Percentiles rank a stretch among this genome's conserved stretches.
phyloP scores from a whole-genome alignment of 2,329 filamentous ascomycete genomes.

The Clonostachys rhizophaga region DNA sequence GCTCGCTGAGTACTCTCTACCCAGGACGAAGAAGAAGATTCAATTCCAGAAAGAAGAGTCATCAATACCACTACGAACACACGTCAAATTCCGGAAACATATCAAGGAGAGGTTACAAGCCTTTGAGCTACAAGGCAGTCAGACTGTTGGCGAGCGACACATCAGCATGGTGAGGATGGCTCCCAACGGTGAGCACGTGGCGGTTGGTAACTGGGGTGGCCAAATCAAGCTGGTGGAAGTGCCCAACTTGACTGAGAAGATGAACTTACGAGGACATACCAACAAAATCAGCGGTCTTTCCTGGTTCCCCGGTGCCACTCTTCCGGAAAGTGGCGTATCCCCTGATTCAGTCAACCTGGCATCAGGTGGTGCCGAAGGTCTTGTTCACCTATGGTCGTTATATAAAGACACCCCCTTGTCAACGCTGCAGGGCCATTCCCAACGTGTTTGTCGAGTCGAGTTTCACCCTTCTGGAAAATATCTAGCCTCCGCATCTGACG shows the following conservation, averaged over 20 bases:
- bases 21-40: slow-evolving; percentile 72
- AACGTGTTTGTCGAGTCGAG: slow-evolving; percentile 85
- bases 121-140: slow-evolving; percentile 90
- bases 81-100: slow-evolving; percentile 86
- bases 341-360: slow-evolving; percentile 76
- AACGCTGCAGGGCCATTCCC: slow-evolving; percentile 77
- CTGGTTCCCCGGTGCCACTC: slow-evolving; percentile 81
- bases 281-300: slow-evolving; percentile 86
- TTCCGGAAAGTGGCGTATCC: slow-evolving; percentile 67
- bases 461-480: slow-evolving; percentile 92
- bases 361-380: slow-evolving; percentile 83
- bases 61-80: slow-evolving; percentile 78
- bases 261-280: slow-evolving; percentile 75
- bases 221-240: slow-evolving; percentile 82
- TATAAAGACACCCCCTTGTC: slow-evolving; percentile 79
- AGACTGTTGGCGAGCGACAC: slow-evolving; percentile 86
- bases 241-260: slow-evolving; percentile 74
- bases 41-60: slow-evolving; percentile 77
- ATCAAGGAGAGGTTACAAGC: slow-evolving; percentile 77
- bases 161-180: slow-evolving; percentile 90
- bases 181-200: slow-evolving; percentile 76
- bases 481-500: slow-evolving; percentile 88
- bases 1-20: slow-evolving; percentile 80
- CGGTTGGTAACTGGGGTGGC: slow-evolving; percentile 90
- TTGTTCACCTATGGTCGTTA: slow-evolving; percentile 87